Conservation (phyloP, 2,329 filamentous ascomycete genomes). For the Pezicula carpinea region DNA sequence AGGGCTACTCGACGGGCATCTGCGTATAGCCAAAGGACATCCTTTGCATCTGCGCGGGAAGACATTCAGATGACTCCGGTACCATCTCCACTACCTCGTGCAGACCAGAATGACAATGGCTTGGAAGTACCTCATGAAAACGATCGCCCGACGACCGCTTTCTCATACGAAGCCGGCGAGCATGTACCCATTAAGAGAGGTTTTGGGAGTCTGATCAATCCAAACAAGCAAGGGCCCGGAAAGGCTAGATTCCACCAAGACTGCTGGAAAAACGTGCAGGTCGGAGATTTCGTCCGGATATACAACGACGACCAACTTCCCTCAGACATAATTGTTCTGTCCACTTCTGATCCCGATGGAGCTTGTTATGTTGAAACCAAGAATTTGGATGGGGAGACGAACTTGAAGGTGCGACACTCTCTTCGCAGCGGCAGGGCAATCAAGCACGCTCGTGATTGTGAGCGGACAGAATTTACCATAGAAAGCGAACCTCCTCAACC, state of each 20-base stretch:
- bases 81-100: constrained; percentile 64
- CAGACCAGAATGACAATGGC: constrained; percentile 23
- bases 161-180: constrained; percentile 36
- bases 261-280: constrained; percentile 90
- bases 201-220: constrained; percentile 71
- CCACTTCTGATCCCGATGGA: constrained; percentile 89
- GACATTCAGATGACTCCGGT: constrained; percentile 97
- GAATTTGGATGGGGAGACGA: constrained; percentile 96
- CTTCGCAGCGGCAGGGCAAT: constrained; percentile 79
- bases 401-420: constrained; percentile 90
- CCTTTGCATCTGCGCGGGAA: constrained; percentile 52
- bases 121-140: constrained; percentile 21
- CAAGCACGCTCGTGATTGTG: constrained; percentile 87
- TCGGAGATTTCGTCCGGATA: constrained; percentile 92
- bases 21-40: constrained; percentile 35
- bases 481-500: constrained; percentile 89
- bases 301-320: constrained; percentile 96
- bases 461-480: constrained; percentile 79
- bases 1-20: constrained; percentile 7
- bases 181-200: constrained; percentile 34
- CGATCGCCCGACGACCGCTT: constrained; percentile 30
- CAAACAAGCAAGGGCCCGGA: constrained; percentile 56
- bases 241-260: constrained; percentile 87
- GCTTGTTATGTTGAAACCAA: constrained; percentile 98
- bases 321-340: constrained; percentile 85